phyloP scores from a whole-genome alignment of 164 flowering plant species.

The Chimonanthus praecox region DNA sequence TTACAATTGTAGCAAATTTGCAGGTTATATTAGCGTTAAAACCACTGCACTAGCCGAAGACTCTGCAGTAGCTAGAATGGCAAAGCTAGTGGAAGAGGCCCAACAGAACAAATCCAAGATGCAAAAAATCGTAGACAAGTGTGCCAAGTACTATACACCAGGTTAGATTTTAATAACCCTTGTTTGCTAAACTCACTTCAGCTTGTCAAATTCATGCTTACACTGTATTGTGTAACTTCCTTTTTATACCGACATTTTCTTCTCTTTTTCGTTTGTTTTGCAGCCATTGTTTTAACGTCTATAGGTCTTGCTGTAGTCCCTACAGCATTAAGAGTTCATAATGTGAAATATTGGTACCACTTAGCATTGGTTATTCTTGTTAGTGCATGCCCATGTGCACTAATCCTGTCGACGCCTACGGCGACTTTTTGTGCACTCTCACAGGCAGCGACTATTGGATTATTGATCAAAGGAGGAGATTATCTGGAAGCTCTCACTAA shows the following conservation, averaged over 20 bases:
- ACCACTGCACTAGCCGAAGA: constrained; percentile 80
- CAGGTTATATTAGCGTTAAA: constrained; percentile 72
- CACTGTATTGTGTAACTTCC: too few species aligned
- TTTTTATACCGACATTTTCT: too few species aligned
- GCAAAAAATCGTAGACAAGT: constrained; percentile 68
- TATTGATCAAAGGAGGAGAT: constrained; percentile 84
- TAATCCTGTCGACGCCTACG: constrained; percentile 88
- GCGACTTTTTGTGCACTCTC: constrained; percentile 84
- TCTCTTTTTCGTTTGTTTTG: constrained; percentile 1
- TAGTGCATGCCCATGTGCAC: constrained; percentile 94
- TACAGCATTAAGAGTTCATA: constrained; percentile 34
- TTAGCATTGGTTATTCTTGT: constrained; percentile 76
- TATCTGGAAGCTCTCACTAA: constrained; percentile 67
- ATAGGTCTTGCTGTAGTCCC: constrained; percentile 54
- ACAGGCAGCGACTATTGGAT: constrained; percentile 69
- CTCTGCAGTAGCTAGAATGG: constrained; percentile 86
- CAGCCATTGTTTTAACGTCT: constrained; percentile 65
- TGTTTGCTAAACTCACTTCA: neutral
- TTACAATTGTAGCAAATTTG: neutral
- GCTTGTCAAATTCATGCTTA: too few species aligned
- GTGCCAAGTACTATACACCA: constrained; percentile 82
- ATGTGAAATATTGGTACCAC: constrained; percentile 53
- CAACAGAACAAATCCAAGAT: constrained; percentile 65
- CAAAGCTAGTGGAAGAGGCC: constrained; percentile 92
- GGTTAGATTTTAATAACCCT: constrained; percentile 30